These are phyloP conservation scores for Psilocybe cubensis DNA, from an alignment of 768 basidiomycete species.

Conservation along the genomic window DNA sequence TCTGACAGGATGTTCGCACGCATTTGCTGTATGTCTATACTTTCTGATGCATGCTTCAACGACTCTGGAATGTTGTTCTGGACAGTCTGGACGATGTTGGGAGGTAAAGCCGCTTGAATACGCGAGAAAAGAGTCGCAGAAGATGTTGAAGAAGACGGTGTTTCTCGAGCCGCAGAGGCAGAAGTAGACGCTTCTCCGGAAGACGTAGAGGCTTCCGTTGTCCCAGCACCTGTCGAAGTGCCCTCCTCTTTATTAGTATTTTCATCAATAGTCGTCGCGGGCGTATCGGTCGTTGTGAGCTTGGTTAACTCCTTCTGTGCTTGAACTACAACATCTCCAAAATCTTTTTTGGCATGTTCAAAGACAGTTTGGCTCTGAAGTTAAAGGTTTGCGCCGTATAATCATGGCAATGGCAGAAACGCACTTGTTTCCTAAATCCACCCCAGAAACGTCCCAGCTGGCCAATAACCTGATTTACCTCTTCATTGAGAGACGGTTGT, in stretches of 20 bases:
- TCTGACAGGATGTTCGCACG: conserved; percentile 65
- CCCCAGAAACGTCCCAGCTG: conserved; percentile 90
- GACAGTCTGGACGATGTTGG: conserved; percentile 69
- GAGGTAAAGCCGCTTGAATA: conserved; percentile 75
- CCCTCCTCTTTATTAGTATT: conserved; percentile 13
- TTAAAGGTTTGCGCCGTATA: not conserved
- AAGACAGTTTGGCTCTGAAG: conserved; percentile 70
- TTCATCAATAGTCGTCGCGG: conserved; percentile 17
- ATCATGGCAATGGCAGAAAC: conserved; percentile 21
- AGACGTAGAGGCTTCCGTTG: conserved; percentile 12
- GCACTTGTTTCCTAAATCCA: conserved; percentile 85
- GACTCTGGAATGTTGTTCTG: conserved; percentile 72
- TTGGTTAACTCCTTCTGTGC: conserved; percentile 79
- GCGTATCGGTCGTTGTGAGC: conserved; percentile 40
- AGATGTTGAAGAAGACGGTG: conserved; percentile 27
- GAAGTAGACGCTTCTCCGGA: conserved; percentile 5
- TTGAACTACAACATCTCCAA: conserved; percentile 73
- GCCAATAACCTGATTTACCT: conserved; percentile 89
- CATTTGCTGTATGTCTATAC: conserved; percentile 71
- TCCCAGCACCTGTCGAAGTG: conserved; percentile 15
- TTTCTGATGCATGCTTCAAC: conserved; percentile 61
- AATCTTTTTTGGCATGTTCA: conserved; percentile 71
- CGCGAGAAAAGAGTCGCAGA: conserved; percentile 63
- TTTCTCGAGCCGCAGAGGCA: conserved; percentile 4
- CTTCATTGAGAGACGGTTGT: conserved; percentile 73